Evolutionary conservation across 495 filamentous ascomycete genomes (phyloP), one percentile per base, ranked within the genome.

Genomic region (Cercophora scortea): DNA sequence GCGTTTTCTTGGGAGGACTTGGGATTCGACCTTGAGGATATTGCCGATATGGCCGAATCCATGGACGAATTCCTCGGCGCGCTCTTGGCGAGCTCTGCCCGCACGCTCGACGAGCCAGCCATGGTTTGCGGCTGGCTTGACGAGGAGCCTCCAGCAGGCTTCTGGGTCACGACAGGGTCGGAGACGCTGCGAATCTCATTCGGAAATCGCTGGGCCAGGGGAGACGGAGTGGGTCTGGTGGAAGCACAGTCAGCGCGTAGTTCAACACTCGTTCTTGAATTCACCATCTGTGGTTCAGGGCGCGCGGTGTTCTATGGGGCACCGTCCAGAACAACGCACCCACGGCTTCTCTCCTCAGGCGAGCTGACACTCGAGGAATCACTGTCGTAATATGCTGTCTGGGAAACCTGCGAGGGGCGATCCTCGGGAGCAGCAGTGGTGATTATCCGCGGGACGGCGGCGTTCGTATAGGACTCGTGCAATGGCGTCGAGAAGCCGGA

Each of bases 21-120:
- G 6, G 81, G 76, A 43, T 84, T 80, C 13, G 75, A 78, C 55
- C 64, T 73, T n/a, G 84, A 81, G 8, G 90, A 95, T 41, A 90
- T 77, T 6, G 88, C 86, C 1, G 92, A 97, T 25, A 95, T 88
- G 0, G 90, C 88, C 8, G 93, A 96, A 62, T 97, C 93, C 59
- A 96, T 96, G 36, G 93, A 98, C 2, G 89, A 89, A 45, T 86
- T 97, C 55, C 92, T 84, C 50, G 86, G 83, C 59, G 70, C 44
- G 32, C 58, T 60, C 54, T 62, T 63, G 25, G 47, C 58, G 49
- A 60, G 58, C 53, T 58, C 64, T 46, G 60, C 58, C 52, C 57
- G 58, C 47, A 53, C 53, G 45, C 53, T 57, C 44, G 58, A 57
- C 38, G 61, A 42, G 45, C 64, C 63, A 42, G 65, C 61, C 69